Evolutionary conservation across 371 early-diverging fungal genomes (phyloP).

Genomic region (Rhizopus delemar): DNA sequence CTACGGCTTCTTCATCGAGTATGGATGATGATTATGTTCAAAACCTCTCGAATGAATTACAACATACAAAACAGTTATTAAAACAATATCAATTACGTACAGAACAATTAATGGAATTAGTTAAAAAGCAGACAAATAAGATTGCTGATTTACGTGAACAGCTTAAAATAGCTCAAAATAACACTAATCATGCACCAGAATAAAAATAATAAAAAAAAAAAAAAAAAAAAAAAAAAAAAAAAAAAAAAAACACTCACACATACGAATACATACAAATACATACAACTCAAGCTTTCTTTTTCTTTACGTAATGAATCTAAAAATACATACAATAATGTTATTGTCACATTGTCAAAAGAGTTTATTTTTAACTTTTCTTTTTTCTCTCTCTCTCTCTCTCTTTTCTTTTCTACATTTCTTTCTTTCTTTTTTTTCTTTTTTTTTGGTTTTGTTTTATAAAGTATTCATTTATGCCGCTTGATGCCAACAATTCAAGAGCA

Average conservation of each 20-base stretch:
- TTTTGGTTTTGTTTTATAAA: too few species aligned
- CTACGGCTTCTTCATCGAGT: constrained; percentile 6
- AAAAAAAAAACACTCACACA: neutral
- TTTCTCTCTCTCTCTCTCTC: too few species aligned
- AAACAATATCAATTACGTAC: constrained; percentile 28
- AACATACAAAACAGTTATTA: constrained; percentile 25
- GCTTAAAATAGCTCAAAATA: constrained; percentile 8
- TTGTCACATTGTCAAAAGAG: too few species aligned
- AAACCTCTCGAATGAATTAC: constrained; percentile 21
- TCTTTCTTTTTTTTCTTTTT: too few species aligned
- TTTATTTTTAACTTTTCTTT: too few species aligned
- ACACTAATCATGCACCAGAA: neutral
- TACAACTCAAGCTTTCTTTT: neutral
- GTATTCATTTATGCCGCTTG: too few species aligned
- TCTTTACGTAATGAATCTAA: neutral
- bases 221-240: constrained; percentile 2
- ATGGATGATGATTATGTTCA: constrained; percentile 27
- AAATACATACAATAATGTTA: too few species aligned
- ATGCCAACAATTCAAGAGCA: neutral
- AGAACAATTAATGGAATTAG: constrained; percentile 30
- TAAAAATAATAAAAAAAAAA: neutral
- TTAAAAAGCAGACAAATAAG: constrained; percentile 28
- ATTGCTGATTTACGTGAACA: constrained; percentile 32
- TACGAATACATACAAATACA: neutral
- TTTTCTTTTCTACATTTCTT: too few species aligned